Conservation (phyloP, 176 grass and related monocot species). For the Avena sativa region DNA sequence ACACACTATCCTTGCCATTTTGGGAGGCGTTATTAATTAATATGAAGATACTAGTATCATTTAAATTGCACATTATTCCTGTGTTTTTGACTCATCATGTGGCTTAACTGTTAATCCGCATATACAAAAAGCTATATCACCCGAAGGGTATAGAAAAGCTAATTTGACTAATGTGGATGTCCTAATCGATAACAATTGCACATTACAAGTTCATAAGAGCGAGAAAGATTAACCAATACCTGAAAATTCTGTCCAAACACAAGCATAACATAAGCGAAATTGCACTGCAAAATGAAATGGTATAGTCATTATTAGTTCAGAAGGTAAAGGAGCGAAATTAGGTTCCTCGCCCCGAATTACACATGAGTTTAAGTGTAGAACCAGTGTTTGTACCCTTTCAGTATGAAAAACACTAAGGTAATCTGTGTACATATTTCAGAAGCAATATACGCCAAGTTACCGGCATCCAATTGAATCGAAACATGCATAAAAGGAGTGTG, state of each 20-base stretch:
- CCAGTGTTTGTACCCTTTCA: background rate
- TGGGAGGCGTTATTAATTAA: background rate
- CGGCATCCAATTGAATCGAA: background rate
- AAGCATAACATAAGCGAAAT: constrained; percentile 86
- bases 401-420: background rate
- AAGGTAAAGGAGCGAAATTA: background rate
- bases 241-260: constrained; percentile 91
- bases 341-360: background rate
- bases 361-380: background rate
- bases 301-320: background rate
- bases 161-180: background rate
- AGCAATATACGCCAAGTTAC: background rate
- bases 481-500: background rate
- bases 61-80: constrained; percentile 18
- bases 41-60: background rate
- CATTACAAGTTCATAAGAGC: constrained; percentile 28
- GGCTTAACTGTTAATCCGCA: background rate
- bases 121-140: background rate
- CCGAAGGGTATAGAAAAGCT: background rate
- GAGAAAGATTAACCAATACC: constrained; percentile 55
- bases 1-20: background rate
- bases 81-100: background rate
- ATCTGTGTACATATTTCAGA: constrained; percentile 3
- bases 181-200: background rate
- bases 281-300: constrained; percentile 79